Base-by-base conservation (phyloP, 73 alveolate species). In the Stentor coeruleus region DNA sequence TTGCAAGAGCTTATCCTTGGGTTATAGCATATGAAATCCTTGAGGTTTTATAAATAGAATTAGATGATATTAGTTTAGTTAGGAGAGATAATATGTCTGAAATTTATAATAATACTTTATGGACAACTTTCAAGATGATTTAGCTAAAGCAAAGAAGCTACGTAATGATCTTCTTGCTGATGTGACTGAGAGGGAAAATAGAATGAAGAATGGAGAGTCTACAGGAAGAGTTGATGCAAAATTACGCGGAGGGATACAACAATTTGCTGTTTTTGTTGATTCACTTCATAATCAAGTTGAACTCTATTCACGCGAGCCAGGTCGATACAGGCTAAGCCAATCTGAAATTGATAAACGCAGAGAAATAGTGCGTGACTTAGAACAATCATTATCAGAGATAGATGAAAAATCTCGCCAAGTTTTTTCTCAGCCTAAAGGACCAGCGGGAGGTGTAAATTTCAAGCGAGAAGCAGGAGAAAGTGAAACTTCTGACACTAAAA, bases 21-120 rank as follows among this genome's bases (percentile, higher is more conserved):
- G 39, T 66, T 33, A 31, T 66, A 28, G n/a, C 40, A 14, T 20
- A 31, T 66, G 79, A 66, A 1, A 28, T 28, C 33, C 37, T 66
- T 66, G 37, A 2, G 80, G 86, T 33, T 83, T 6, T 4, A n/a
- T 30, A 14, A 30, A 6, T 59, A 80, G 83, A 79, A 39, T n/a
- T 35, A 55, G 82, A 74, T 84, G n/a, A n/a, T n/a, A n/a, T n/a
- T n/a, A n/a, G n/a, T n/a, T n/a, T n/a, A 31, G 88, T n/a, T n/a
- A n/a, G n/a, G n/a, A n/a, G n/a, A n/a, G n/a, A n/a, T n/a, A n/a
- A n/a, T n/a, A n/a, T n/a, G n/a, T n/a, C n/a, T n/a, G n/a, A n/a
- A n/a, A n/a, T n/a, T n/a, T n/a, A n/a, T 6, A 49, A 49, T 49
- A 49, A 49, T 49, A 11, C n/a, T 66, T 28, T 28, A 66, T 66